A percentile compares a stretch with the other conserved stretches of the same genome.
Conservation (phyloP, 2,329 filamentous ascomycete genomes). For the Neofusicoccum parvum region DNA sequence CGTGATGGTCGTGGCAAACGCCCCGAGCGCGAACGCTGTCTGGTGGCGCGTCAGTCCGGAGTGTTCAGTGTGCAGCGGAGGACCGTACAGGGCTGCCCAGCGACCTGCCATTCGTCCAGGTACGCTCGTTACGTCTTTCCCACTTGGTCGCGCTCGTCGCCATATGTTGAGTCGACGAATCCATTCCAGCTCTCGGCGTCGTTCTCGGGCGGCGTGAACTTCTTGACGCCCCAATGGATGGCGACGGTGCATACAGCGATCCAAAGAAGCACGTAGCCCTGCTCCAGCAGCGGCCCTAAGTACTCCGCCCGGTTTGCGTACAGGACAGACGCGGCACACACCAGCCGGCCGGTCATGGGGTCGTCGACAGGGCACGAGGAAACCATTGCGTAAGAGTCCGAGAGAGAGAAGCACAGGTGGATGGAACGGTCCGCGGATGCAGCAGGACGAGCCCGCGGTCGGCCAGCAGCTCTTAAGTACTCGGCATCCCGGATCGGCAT, state of each 20-base stretch:
- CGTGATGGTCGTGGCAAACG: too few species aligned
- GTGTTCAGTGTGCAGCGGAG: background rate
- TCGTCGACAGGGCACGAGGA: slow-evolving; percentile 8
- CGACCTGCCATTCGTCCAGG: background rate
- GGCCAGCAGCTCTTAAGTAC: background rate
- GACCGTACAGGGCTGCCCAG: slow-evolving; percentile 3
- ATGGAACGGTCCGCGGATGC: too few species aligned
- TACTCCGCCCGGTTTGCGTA: background rate
- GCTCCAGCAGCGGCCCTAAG: slow-evolving; percentile 3
- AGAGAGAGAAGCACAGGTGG: background rate
- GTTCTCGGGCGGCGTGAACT: slow-evolving; percentile 14
- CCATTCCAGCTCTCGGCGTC: slow-evolving; percentile 18
- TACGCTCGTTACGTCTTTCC: background rate
- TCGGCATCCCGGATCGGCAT: slow-evolving; percentile 19
- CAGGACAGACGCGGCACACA: background rate
- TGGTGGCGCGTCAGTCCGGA: slow-evolving; percentile 22
- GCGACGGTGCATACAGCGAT: slow-evolving; percentile 1
- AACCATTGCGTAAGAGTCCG: background rate
- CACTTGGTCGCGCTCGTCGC: slow-evolving; percentile 3
- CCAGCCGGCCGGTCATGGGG: background rate
- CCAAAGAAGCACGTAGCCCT: slow-evolving; percentile 7
- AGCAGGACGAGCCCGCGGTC: background rate
- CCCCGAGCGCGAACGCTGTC: slow-evolving; percentile 53
- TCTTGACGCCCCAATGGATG: slow-evolving; percentile 12
- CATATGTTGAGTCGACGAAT: slow-evolving; percentile 16